These are phyloP conservation scores for Pseudopyrenochaeta lycopersici DNA, from an alignment of 2,329 filamentous ascomycete genomes.

Conservation along the genomic window DNA sequence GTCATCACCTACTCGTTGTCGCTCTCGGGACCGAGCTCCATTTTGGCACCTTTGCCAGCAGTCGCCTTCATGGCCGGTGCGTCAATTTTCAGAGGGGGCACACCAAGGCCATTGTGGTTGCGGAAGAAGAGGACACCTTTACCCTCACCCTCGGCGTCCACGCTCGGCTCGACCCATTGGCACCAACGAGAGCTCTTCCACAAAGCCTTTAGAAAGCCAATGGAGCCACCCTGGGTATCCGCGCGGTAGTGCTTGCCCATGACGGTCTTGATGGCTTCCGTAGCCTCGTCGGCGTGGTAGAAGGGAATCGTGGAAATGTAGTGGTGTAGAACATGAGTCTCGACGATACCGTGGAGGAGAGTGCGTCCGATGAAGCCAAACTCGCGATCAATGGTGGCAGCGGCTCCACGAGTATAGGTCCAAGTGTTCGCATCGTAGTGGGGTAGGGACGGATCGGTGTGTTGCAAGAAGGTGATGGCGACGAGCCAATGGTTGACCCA, in stretches of 20 bases:
- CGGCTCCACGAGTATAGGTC: constrained; percentile 93
- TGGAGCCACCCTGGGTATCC: constrained; percentile 76
- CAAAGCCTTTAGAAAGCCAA: constrained; percentile 84
- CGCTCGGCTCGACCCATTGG: constrained; percentile 96
- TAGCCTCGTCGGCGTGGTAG: constrained; percentile 94
- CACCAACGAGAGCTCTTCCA: constrained; percentile 85
- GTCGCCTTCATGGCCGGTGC: constrained; percentile 38
- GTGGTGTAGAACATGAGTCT: constrained; percentile 98
- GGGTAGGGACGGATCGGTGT: constrained; percentile 92
- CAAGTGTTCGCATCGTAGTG: constrained; percentile 88
- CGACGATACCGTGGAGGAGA: constrained; percentile 93
- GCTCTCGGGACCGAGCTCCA: constrained; percentile 44
- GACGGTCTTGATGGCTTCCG: constrained; percentile 90
- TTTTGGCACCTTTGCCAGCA: constrained; percentile 44
- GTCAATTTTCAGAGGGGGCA: constrained; percentile 59
- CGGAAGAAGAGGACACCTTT: constrained; percentile 93
- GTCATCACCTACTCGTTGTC: constrained; percentile 38
- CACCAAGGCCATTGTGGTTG: constrained; percentile 88
- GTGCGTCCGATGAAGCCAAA: constrained; percentile 94
- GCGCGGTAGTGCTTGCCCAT: constrained; percentile 96
- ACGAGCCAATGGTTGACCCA: constrained; percentile 99
- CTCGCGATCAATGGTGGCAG: constrained; percentile 95
- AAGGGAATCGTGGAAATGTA: constrained; percentile 96
- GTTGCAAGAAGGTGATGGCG: constrained; percentile 96
- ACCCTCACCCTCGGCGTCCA: constrained; percentile 79